Evolutionary conservation across 192 early-diverging fungal species (phyloP).

Genomic region (Rhizophagus clarus): DNA sequence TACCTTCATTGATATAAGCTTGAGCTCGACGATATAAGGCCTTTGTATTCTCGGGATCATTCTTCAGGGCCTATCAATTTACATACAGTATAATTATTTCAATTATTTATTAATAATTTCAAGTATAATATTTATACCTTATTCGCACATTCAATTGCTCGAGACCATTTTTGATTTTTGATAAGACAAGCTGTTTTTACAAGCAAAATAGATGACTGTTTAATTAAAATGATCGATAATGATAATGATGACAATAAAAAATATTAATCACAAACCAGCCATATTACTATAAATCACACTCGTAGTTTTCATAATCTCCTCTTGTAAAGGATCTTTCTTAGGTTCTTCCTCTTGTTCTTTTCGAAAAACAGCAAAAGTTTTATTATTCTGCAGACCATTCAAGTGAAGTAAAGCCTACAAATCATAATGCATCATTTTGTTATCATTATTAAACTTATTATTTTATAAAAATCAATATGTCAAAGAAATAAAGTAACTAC

Average conservation of each 20-base stretch:
- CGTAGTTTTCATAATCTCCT: conserved; percentile 24
- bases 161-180: conserved; percentile 38
- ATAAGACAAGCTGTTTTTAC: conserved; percentile 40
- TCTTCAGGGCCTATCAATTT: conserved; percentile 35
- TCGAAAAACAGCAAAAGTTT: conserved; percentile 24
- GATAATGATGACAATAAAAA: no score
- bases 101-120: neutral
- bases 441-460: neutral
- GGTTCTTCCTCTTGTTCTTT: conserved; percentile 23
- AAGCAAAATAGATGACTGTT: conserved; percentile 1
- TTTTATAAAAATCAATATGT: neutral
- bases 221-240: neutral
- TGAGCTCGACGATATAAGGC: conserved; percentile 49
- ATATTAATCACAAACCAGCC: conserved; percentile 29
- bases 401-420: conserved; percentile 42
- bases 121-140: neutral
- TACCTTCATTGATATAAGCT: conserved; percentile 44
- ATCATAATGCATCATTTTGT: neutral
- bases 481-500: neutral
- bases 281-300: conserved; percentile 33
- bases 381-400: conserved; percentile 41
- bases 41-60: conserved; percentile 45
- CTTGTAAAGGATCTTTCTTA: conserved; percentile 28
- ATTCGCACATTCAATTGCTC: conserved; percentile 42
- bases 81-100: no score